These are phyloP conservation scores for Vinca minor DNA, from an alignment of 257 asterid species.

Conservation along the genomic window DNA sequence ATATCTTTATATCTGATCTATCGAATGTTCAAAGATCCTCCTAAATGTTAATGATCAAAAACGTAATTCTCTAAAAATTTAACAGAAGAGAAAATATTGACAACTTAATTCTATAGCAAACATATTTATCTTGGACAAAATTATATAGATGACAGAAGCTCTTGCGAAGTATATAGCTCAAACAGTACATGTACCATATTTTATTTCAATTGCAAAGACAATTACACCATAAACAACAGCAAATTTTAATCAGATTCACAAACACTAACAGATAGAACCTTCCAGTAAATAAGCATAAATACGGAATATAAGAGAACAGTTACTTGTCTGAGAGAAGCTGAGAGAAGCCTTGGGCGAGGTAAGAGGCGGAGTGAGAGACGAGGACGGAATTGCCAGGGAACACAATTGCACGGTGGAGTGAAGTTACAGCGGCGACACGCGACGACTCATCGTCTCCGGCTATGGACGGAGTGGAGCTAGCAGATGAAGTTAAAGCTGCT, in stretches of 20 bases:
- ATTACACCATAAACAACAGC: neutral
- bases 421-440: slow-evolving; percentile 65
- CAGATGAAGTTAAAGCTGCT: slow-evolving; percentile 9
- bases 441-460: slow-evolving; percentile 46
- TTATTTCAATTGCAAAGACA: neutral
- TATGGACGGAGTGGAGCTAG: slow-evolving; percentile 17
- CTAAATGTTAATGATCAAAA: neutral
- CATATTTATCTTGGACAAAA: too few species aligned
- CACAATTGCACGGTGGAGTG: slow-evolving; percentile 79
- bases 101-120: neutral
- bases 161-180: neutral
- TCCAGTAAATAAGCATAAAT: neutral
- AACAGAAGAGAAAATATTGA: neutral
- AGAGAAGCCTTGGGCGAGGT: slow-evolving; percentile 73
- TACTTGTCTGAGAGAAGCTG: slow-evolving; percentile 83
- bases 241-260: neutral
- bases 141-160: neutral
- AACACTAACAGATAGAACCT: neutral
- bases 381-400: slow-evolving; percentile 81
- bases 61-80: neutral
- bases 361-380: slow-evolving; percentile 83
- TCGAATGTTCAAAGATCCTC: neutral
- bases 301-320: slow-evolving; percentile 2
- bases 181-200: neutral
- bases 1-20: neutral